Evolutionary conservation across 768 basidiomycete genomes (phyloP).

Genomic region (Gautieria morchelliformis): DNA sequence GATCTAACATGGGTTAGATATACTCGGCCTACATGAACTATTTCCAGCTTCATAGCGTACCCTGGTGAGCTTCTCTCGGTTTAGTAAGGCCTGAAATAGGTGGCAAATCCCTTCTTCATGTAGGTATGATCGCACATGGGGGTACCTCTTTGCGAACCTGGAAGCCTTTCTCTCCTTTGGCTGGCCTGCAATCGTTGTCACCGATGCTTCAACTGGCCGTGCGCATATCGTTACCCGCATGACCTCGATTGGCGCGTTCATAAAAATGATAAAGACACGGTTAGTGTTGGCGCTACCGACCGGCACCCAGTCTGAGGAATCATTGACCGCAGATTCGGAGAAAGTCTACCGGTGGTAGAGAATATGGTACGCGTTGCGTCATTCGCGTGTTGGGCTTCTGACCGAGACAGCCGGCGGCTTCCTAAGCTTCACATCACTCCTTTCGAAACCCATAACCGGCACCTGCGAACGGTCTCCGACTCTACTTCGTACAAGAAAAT

Average conservation of each 20-base stretch:
- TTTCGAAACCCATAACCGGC: slow-evolving; percentile 60
- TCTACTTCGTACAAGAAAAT: slow-evolving; percentile 60
- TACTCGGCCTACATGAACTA: slow-evolving; percentile 75
- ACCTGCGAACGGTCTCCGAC: slow-evolving; percentile 61
- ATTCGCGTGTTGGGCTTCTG: neutral
- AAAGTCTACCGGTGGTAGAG: slow-evolving; percentile 60
- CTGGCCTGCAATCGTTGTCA: slow-evolving; percentile 75
- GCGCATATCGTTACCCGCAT: slow-evolving; percentile 75
- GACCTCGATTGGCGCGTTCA: slow-evolving; percentile 60
- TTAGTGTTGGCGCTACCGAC: slow-evolving; percentile 15
- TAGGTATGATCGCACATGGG: slow-evolving; percentile 79
- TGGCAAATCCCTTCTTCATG: neutral
- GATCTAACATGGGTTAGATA: slow-evolving; percentile 23
- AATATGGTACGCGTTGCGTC: slow-evolving; percentile 54
- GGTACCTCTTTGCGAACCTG: slow-evolving; percentile 67
- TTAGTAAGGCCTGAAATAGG: neutral
- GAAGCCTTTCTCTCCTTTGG: slow-evolving; percentile 73
- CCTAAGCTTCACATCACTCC: slow-evolving; percentile 34
- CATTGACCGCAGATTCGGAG: slow-evolving; percentile 50
- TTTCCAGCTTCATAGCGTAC: slow-evolving; percentile 60
- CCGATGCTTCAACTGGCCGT: slow-evolving; percentile 59
- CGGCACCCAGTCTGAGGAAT: neutral
- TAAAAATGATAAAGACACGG: slow-evolving; percentile 83
- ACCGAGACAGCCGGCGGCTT: neutral
- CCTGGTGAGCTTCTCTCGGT: slow-evolving; percentile 39